Base-by-base conservation (phyloP, 257 asterid genomes). In the Nicotiana benthamiana region DNA sequence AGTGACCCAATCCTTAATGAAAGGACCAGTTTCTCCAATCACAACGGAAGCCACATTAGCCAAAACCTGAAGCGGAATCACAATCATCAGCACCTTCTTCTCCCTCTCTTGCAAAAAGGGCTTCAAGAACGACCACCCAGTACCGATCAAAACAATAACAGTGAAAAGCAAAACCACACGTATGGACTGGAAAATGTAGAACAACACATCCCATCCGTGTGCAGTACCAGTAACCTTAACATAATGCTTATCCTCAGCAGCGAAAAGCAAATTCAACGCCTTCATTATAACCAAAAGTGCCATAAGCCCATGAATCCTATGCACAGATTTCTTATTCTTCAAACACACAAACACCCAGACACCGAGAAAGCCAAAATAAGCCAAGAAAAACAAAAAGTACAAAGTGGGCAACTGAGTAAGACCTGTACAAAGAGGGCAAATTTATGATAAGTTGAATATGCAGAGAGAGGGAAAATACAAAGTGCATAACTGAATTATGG, bases 171-270 rank as follows among this genome's bases (percentile, higher is more conserved):
- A 83, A 56, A 92, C 91, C 57, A 92, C 97, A 81, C 98, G 90
- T 62, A 96, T 87, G 61, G 90, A 92, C 93, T 93, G 99, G 83
- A 96, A 96, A 60, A 94, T 87, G 88, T 96, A 96, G 79, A 96
- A 94, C 95, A 94, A 81, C 72, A 93, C 97, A 89, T 96, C 97
- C 98, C 99, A 96, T 51, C 97, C 99, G 36, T 96, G 99, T 10
- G 98, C 96, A 53, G 97, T 94, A 82, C 99, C 99, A 0, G 97
- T 92, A 78, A 88, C 94, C 90, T 96, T 96, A 84, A 96, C 97
- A 40, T 89, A 96, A 80, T 96, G 99, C 85, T 94, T 94, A 83
- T 96, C 97, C 90, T 96, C 98, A 0, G 99, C 98, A 6, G 98
- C 98, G 67, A 84, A 90, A 0, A 96, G 89, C 85, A 96, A 81